Evolutionary conservation across 2,329 filamentous ascomycete species (phyloP).

Genomic region (Penicillium sumatraense): DNA sequence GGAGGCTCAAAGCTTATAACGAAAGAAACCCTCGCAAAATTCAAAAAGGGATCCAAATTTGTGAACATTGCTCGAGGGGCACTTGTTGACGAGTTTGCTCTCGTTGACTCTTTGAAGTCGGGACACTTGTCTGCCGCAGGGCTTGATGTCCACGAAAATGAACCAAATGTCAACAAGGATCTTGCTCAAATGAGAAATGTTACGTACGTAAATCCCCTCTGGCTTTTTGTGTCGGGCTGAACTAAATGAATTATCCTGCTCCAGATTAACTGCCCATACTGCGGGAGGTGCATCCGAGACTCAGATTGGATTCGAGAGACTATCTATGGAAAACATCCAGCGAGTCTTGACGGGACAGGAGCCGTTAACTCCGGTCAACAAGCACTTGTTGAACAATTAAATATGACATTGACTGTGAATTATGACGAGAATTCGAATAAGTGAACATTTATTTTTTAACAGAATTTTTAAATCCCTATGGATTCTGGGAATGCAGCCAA

Average conservation of each 20-base stretch:
- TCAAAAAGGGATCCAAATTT: slow-evolving; percentile 14
- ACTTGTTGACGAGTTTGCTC: slow-evolving; percentile 13
- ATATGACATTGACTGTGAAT: no score
- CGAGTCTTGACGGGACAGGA: slow-evolving; percentile 13
- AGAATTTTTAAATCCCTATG: slow-evolving; percentile 1
- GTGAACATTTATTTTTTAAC: no score
- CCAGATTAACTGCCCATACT: slow-evolving; percentile 14
- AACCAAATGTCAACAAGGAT: slow-evolving; percentile 11
- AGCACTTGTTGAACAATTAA: slow-evolving; percentile 8
- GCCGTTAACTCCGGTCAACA: slow-evolving; percentile 12
- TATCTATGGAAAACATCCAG: slow-evolving; percentile 17
- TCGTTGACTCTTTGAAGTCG: slow-evolving; percentile 14
- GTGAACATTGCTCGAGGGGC: slow-evolving; percentile 12
- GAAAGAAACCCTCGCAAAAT: slow-evolving; percentile 9
- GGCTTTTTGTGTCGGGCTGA: neutral
- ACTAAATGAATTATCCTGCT: neutral
- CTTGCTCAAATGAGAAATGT: slow-evolving; percentile 13
- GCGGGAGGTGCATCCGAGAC: slow-evolving; percentile 14
- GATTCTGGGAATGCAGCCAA: slow-evolving; percentile 19
- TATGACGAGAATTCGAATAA: no score
- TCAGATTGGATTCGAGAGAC: slow-evolving; percentile 14
- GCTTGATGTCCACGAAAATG: slow-evolving; percentile 12
- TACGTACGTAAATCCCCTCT: slow-evolving; percentile 1
- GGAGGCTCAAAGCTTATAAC: slow-evolving; percentile 14
- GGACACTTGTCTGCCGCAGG: slow-evolving; percentile 11